These are phyloP conservation scores for Nitzschia sp. DNA, from an alignment of 108 stramenopile genomes.

Conservation along the genomic window DNA sequence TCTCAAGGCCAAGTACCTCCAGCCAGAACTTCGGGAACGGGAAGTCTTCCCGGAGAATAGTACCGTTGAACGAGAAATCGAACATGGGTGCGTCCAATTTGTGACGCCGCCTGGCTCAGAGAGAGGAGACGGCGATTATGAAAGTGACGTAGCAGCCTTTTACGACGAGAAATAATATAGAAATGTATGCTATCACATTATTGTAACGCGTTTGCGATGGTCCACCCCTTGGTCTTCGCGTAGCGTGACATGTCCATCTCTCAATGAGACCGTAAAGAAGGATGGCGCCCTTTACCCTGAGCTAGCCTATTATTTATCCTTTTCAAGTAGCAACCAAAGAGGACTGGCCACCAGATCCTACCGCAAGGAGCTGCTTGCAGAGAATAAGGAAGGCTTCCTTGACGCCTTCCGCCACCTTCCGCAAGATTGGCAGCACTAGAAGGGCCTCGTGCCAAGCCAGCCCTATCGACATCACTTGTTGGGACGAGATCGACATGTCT, in stretches of 20 bases:
- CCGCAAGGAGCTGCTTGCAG: neutral
- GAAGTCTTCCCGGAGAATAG: conserved; percentile 46
- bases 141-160: neutral
- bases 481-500: neutral
- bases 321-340: neutral
- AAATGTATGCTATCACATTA: too few species aligned
- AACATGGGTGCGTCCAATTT: conserved; percentile 7
- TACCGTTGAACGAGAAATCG: conserved; percentile 14
- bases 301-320: too few species aligned
- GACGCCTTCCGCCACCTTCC: neutral
- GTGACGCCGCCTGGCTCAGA: conserved; percentile 22
- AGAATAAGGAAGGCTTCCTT: neutral
- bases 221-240: too few species aligned
- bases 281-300: too few species aligned
- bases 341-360: neutral
- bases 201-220: too few species aligned
- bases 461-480: neutral
- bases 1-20: conserved; percentile 45
- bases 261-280: too few species aligned
- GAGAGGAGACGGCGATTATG: neutral
- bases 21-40: conserved; percentile 59
- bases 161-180: too few species aligned
- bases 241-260: too few species aligned
- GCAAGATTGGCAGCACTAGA: neutral
- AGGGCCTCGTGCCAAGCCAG: neutral